Conservation (phyloP, 495 filamentous ascomycete species). For the Daldinia childiae region DNA sequence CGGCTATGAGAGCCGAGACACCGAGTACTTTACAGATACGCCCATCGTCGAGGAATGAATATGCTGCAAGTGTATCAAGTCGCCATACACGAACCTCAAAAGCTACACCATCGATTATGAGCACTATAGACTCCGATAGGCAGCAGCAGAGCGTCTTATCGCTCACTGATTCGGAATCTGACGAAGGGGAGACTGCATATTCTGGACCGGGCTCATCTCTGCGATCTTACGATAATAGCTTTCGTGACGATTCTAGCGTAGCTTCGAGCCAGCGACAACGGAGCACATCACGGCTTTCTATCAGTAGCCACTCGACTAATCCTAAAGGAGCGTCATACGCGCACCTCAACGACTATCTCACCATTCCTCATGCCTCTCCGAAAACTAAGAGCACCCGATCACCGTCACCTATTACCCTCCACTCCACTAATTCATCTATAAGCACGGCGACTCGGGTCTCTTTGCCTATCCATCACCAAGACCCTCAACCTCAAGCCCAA, state of each 20-base stretch:
- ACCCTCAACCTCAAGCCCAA: neutral
- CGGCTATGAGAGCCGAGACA: conserved; percentile 39
- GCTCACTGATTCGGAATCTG: conserved; percentile 61
- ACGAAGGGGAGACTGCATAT: conserved; percentile 51
- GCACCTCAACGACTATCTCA: conserved; percentile 47
- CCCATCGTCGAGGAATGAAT: conserved; percentile 45
- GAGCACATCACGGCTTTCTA: conserved; percentile 28
- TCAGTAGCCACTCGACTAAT: conserved; percentile 37
- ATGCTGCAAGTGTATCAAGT: conserved; percentile 58
- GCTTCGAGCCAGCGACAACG: conserved; percentile 32
- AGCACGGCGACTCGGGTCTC: conserved; percentile 40
- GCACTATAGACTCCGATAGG: conserved; percentile 55
- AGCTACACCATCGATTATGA: conserved; percentile 56
- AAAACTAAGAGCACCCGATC: conserved; percentile 32
- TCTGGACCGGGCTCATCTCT: conserved; percentile 35
- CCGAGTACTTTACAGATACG: conserved; percentile 40
- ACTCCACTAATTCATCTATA: conserved; percentile 40
- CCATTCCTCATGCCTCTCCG: conserved; percentile 37
- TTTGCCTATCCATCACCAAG: conserved; percentile 27
- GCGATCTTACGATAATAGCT: conserved; percentile 38
- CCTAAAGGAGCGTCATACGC: conserved; percentile 36
- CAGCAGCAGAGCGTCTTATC: conserved; percentile 59
- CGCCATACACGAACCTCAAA: conserved; percentile 61
- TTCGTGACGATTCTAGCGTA: conserved; percentile 34
- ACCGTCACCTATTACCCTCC: conserved; percentile 30